Conservation (phyloP, 2,329 filamentous ascomycete species). For the Dothidotthia symphoricarpi region DNA sequence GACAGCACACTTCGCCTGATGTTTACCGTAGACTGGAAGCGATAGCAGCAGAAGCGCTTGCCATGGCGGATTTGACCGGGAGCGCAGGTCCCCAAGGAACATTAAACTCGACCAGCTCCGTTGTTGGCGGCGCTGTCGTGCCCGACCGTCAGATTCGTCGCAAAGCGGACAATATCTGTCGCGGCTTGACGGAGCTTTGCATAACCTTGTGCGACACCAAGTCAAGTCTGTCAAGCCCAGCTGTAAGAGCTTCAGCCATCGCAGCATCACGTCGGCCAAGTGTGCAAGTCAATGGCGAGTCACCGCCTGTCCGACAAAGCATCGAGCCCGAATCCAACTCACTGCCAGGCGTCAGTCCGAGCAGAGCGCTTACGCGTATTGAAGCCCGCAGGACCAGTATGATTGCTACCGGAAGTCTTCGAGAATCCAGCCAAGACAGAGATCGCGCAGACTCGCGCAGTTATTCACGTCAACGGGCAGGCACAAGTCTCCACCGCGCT, state of each 20-base stretch:
- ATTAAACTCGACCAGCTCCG: conserved; percentile 64
- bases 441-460: conserved; percentile 18
- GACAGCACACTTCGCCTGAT: conserved; percentile 64
- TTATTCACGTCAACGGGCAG: conserved; percentile 36
- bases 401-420: conserved; percentile 22
- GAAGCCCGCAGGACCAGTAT: conserved; percentile 46
- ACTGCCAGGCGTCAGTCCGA: conserved; percentile 33
- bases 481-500: conserved; percentile 41
- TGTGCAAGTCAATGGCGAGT: conserved; percentile 39
- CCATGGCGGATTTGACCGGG: conserved; percentile 75
- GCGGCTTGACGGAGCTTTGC: conserved; percentile 88
- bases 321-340: conserved; percentile 39
- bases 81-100: conserved; percentile 62
- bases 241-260: conserved; percentile 24
- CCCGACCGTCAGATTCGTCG: conserved; percentile 83
- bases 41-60: conserved; percentile 76
- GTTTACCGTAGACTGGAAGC: conserved; percentile 78
- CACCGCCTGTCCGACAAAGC: conserved; percentile 32
- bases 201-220: conserved; percentile 63
- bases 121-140: conserved; percentile 57
- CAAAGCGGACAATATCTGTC: conserved; percentile 90
- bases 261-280: conserved; percentile 34
- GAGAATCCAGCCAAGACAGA: conserved; percentile 35
- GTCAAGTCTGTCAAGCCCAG: conserved; percentile 29
- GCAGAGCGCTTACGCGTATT: conserved; percentile 44